These are phyloP conservation scores for Aspergillus homomorphus DNA, from an alignment of 495 filamentous ascomycete species.

Conservation along the genomic window DNA sequence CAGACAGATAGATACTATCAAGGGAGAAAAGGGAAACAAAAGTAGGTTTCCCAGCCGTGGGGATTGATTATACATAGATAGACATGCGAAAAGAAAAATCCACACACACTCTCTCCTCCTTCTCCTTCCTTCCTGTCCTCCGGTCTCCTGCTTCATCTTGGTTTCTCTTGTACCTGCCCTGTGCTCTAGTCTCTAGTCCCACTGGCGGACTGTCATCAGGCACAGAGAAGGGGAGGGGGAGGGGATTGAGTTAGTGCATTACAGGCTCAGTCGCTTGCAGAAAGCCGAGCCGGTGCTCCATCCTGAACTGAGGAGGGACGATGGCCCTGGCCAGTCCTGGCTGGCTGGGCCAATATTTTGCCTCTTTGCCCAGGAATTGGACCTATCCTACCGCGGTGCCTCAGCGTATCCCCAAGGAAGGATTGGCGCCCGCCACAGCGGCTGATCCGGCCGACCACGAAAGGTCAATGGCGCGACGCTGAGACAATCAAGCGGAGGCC, in stretches of 20 bases:
- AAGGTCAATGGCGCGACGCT: conserved; percentile 12
- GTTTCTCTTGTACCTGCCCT: background rate
- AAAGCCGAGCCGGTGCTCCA: background rate
- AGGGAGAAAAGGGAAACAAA: background rate
- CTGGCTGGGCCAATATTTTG: background rate
- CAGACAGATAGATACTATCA: background rate
- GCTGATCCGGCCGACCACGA: background rate
- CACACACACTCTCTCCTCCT: too few species aligned
- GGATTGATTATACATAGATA: background rate
- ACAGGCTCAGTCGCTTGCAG: background rate
- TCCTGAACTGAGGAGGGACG: background rate
- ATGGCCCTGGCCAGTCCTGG: background rate
- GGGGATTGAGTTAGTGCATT: background rate
- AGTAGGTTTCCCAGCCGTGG: conserved; percentile 4
- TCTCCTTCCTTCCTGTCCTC: conserved; percentile 1
- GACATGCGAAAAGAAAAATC: background rate
- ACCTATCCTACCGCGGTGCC: background rate
- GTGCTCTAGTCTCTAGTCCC: background rate
- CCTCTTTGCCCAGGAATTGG: background rate
- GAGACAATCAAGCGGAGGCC: conserved; percentile 18
- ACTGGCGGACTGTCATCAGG: background rate
- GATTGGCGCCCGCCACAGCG: background rate
- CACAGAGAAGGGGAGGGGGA: background rate
- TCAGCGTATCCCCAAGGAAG: background rate
- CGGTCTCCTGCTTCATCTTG: too few species aligned